Base-by-base conservation (phyloP, 495 filamentous ascomycete species). In the Rhypophila decipiens region DNA sequence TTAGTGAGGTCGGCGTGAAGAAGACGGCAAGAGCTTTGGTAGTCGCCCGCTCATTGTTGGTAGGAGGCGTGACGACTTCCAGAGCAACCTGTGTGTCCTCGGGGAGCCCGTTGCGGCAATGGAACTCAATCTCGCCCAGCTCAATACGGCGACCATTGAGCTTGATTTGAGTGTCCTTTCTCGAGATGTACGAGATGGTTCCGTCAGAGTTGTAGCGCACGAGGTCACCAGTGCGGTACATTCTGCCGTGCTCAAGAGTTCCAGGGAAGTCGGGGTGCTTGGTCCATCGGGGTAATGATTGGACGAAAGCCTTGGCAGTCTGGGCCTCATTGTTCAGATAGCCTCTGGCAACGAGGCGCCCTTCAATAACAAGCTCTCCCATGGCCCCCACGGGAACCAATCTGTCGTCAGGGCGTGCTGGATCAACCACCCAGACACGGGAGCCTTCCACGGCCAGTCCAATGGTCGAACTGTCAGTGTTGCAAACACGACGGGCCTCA, bases 341-440 rank as follows among this genome's bases (percentile, higher is more conserved):
- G 3, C 70, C 73, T 0, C 66, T 51, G 4, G 55, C 64, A 0
- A 79, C 52, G 4, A 59, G 20, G 0, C 62, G 65, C 2, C 74
- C 72, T 47, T 76, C 68, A 4, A 75, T 52, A 0, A 73, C 13
- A 0, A 78, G 54, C 53, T 78, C 74, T 13, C 73, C 74, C 1
- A 62, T 24, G 0, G 51, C 58, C 9, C 79, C 78, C 5, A 80
- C 24, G 0, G 77, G 76, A 0, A 65, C 63, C 1, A 84, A 59
- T 2, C 62, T 55, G 41, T 78, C 39, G 41, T 78, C 39, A 20
- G 71, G 64, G 39, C 78, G 61, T 2, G 74, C 64, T 1, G 72
- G 55, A 44, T 83, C 74, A 13, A 78, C 69, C 18, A 84, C 70
- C 80, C 79, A 83, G 1, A 75, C 70, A 19, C 56, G 39, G n/a